Evolutionary conservation across 2,329 filamentous ascomycete species (phyloP).

Genomic region (Neofusicoccum kwambonambiense): DNA sequence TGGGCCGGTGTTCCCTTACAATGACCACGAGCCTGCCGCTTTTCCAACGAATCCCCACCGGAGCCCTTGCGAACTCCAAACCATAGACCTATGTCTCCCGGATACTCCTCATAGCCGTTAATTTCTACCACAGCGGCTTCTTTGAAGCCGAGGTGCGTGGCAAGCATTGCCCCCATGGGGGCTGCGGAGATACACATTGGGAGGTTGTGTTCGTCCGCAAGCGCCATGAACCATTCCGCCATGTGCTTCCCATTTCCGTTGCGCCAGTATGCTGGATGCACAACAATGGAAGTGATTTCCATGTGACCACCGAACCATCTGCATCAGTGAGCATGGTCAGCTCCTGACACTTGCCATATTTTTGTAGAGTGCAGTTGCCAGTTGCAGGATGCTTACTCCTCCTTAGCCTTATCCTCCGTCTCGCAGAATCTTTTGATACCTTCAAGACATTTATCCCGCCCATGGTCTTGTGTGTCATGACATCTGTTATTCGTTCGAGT

Average conservation of each 20-base stretch:
- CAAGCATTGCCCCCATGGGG: neutral
- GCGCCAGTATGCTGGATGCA: neutral
- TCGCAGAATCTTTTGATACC: neutral
- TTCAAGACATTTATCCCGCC: neutral
- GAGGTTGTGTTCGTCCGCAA: constrained; percentile 1
- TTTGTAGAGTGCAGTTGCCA: too few relatives aligned
- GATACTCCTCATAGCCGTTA: neutral
- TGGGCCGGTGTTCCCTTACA: too few relatives aligned
- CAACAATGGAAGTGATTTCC: neutral
- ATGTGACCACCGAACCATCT: neutral
- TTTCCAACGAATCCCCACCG: too few relatives aligned
- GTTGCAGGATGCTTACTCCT: neutral
- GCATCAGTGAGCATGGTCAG: neutral
- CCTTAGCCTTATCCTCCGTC: neutral
- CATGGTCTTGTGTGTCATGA: neutral
- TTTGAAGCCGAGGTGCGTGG: neutral
- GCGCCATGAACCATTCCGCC: neutral
- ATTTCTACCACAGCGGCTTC: neutral
- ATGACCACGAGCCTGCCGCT: too few relatives aligned
- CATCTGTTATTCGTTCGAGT: too few relatives aligned
- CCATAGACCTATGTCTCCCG: neutral
- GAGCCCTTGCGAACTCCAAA: constrained; percentile 26
- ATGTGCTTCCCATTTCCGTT: neutral
- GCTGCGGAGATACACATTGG: neutral
- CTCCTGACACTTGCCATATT: neutral